These are phyloP conservation scores for Annulohypoxylon truncatum DNA, from an alignment of 2,329 filamentous ascomycete genomes.

Conservation along the genomic window DNA sequence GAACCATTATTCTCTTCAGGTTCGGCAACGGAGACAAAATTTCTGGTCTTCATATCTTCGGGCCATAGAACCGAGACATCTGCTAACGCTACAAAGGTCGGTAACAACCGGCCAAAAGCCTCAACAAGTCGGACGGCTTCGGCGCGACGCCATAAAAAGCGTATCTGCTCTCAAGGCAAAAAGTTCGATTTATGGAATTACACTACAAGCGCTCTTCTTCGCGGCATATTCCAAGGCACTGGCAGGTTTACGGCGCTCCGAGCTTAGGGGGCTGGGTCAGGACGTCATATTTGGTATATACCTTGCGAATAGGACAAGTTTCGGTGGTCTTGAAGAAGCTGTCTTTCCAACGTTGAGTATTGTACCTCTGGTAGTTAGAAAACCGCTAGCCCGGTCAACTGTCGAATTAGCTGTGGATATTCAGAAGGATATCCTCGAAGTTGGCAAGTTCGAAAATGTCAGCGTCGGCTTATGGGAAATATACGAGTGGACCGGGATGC, in stretches of 20 bases:
- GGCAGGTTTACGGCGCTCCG: slow-evolving; percentile 31
- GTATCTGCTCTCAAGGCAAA: slow-evolving; percentile 34
- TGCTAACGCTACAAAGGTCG: background rate
- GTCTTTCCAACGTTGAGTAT: slow-evolving; percentile 82
- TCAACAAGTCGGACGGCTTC: slow-evolving; percentile 34
- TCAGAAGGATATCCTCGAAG: slow-evolving; percentile 73
- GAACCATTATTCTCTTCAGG: slow-evolving; percentile 35
- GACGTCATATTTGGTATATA: slow-evolving; percentile 81
- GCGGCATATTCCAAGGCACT: slow-evolving; percentile 71
- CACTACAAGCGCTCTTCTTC: slow-evolving; percentile 79
- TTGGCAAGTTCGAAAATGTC: slow-evolving; percentile 67
- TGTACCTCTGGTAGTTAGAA: slow-evolving; percentile 73
- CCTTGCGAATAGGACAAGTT: slow-evolving; percentile 77
- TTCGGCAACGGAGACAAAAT: slow-evolving; percentile 33
- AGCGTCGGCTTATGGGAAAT: slow-evolving; percentile 77
- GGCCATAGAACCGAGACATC: slow-evolving; percentile 16
- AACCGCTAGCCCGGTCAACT: slow-evolving; percentile 51
- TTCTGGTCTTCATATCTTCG: slow-evolving; percentile 64
- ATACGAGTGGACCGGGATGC: slow-evolving; percentile 77
- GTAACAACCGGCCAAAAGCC: background rate
- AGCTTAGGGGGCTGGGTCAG: background rate
- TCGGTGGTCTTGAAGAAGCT: slow-evolving; percentile 58
- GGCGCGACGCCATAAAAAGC: slow-evolving; percentile 32
- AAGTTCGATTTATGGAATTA: slow-evolving; percentile 63
- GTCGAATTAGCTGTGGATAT: slow-evolving; percentile 67